Evolutionary conservation across 2,329 filamentous ascomycete genomes (phyloP), one percentile per base, ranked within the genome.

Genomic region (Trichophyton verrucosum): DNA sequence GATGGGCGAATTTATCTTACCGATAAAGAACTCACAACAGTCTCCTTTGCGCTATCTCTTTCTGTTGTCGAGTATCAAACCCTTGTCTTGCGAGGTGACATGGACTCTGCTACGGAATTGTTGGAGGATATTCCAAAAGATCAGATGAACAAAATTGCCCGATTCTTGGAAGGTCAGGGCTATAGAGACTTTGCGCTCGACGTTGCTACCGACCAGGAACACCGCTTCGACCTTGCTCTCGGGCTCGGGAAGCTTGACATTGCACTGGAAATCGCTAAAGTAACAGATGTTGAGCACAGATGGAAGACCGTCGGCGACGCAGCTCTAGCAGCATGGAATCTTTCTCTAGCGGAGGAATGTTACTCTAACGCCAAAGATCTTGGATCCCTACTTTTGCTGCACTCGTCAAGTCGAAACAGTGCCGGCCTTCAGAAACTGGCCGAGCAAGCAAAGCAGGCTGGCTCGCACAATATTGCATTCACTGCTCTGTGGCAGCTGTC

Each of bases 281-380:
- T 88, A 72, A 88, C 90, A 9, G 87, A 96, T 65, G 88, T 86
- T 1, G 94, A 97, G 73, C 92, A 97, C 77, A 96, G 96, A 76
- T 99, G 94, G 94, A 97, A 97, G 81, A 91, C 85, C 2, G 89
- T 99, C 3, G 94, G 94, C 63, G 94, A 99, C 68, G 88, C 91
- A 1, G 94, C 94, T 1, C 82, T 99, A 46, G 77, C 85, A 8
- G 86, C 80, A 1, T 99, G 92, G 94, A 86, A 99, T 68, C 81
- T 99, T 38, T 80, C 82, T 3, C 83, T 97, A 1, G 94, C 94
- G 0, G 87, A 94, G 57, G 90, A 97, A 74, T 97, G 92, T 76
- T 99, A 97, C 73, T 85, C 84, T 17, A 86, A 94, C 62, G 91
- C 91, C 53, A 94, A 90, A 70, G 94, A 99, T 70, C 78, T 96